phyloP scores from a whole-genome alignment of 495 filamentous ascomycete species.

The Viridothelium virens region DNA sequence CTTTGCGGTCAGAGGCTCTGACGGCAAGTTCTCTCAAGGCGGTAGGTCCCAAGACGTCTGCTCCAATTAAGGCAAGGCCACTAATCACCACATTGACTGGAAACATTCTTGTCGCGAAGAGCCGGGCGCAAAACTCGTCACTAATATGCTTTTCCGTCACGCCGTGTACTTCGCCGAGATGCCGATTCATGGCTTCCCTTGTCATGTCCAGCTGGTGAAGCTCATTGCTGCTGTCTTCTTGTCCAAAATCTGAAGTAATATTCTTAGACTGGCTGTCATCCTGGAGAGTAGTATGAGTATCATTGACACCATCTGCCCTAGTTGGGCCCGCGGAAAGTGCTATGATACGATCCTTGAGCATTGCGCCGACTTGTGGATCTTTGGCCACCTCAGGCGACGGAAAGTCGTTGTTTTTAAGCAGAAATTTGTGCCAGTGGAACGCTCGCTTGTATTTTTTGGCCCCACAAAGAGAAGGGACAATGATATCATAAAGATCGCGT shows the following conservation, averaged over 20 bases:
- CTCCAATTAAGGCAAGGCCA: constrained; percentile 55
- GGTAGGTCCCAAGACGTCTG: constrained; percentile 60
- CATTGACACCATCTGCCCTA: not conserved
- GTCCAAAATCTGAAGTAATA: no score
- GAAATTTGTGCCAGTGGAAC: constrained; percentile 52
- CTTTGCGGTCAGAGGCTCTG: constrained; percentile 47
- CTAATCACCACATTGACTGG: constrained; percentile 57
- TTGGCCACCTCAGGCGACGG: constrained; percentile 31
- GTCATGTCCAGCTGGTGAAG: constrained; percentile 9
- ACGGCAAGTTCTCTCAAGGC: constrained; percentile 63
- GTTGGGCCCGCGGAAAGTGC: not conserved
- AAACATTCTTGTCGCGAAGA: constrained; percentile 64
- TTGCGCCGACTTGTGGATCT: constrained; percentile 1
- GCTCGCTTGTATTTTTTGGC: constrained; percentile 45
- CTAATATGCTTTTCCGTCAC: constrained; percentile 45
- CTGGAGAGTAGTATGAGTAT: not conserved
- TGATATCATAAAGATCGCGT: constrained; percentile 51
- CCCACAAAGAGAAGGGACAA: constrained; percentile 51
- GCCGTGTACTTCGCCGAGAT: constrained; percentile 40
- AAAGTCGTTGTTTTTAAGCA: constrained; percentile 44
- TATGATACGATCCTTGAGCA: not conserved
- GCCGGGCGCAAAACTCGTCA: constrained; percentile 59
- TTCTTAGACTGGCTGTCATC: not conserved
- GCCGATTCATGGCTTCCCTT: constrained; percentile 32
- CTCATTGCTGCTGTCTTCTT: not conserved